Evolutionary conservation across 352 stramenopile genomes (phyloP).

Genomic region (Globisporangium radiosum): DNA sequence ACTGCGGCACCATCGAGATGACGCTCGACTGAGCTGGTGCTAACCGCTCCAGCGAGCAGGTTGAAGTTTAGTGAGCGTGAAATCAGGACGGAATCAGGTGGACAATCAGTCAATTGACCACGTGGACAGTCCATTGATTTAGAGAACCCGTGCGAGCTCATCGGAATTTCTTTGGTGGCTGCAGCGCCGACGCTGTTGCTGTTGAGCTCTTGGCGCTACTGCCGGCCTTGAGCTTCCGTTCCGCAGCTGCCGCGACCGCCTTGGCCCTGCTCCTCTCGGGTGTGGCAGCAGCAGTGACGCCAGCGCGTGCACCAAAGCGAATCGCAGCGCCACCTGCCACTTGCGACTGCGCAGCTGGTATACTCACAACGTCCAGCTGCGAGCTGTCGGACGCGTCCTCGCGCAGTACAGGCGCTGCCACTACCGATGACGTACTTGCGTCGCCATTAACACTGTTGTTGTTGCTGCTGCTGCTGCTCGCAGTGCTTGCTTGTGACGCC

Average conservation of each 20-base stretch:
- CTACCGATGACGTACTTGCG: not conserved
- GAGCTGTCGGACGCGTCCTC: not conserved
- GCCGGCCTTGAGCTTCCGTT: slow-evolving; percentile 15
- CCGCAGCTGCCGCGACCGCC: not conserved
- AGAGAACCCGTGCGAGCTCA: slow-evolving; percentile 1
- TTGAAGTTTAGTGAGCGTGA: not conserved
- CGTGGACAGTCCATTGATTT: not conserved
- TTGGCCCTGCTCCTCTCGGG: slow-evolving; percentile 6
- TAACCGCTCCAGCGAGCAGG: not conserved
- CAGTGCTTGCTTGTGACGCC: slow-evolving; percentile 12
- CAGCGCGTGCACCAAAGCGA: not conserved
- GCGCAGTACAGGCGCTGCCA: not conserved
- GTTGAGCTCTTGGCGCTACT: slow-evolving; percentile 1
- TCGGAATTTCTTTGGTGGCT: slow-evolving; percentile 12
- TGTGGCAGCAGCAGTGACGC: not conserved
- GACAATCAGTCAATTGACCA: too few relatives aligned
- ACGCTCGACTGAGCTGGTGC: not conserved
- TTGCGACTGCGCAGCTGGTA: not conserved
- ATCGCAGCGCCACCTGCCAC: not conserved
- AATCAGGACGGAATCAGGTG: too few relatives aligned
- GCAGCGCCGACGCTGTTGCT: slow-evolving; percentile 6
- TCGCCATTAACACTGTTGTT: slow-evolving; percentile 1
- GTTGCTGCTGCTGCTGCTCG: slow-evolving; percentile 14
- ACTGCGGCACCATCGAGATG: slow-evolving; percentile 53
- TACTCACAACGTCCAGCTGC: not conserved